phyloP scores from a whole-genome alignment of 139 green algal species.

The Picochlorum sp. region DNA sequence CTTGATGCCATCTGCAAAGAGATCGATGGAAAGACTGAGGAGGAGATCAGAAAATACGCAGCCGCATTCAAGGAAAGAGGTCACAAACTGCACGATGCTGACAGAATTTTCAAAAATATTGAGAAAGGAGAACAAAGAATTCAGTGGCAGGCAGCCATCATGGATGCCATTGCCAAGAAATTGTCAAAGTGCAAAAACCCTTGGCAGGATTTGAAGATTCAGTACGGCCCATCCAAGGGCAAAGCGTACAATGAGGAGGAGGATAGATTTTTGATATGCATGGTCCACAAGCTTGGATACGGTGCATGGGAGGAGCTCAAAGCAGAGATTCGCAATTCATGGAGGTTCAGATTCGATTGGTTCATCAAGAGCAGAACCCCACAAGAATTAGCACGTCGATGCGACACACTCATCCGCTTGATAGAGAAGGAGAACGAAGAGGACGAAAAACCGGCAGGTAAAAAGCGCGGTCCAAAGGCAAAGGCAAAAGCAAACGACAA shows the following conservation, averaged over 20 bases:
- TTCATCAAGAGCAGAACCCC: slow-evolving; percentile 97
- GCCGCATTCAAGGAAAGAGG: slow-evolving; percentile 67
- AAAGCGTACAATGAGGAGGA: slow-evolving; percentile 99
- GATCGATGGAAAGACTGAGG: slow-evolving; percentile 86
- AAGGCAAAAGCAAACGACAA: slow-evolving; percentile 4
- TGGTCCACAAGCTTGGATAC: slow-evolving; percentile 92
- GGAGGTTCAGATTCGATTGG: slow-evolving; percentile 99
- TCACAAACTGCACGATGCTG: slow-evolving; percentile 66
- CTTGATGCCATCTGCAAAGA: slow-evolving; percentile 73
- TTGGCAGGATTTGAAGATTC: slow-evolving; percentile 71
- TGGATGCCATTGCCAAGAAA: slow-evolving; percentile 82
- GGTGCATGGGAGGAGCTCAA: slow-evolving; percentile 98
- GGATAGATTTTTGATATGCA: slow-evolving; percentile 98
- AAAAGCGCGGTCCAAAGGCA: slow-evolving; percentile 14
- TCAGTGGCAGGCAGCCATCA: slow-evolving; percentile 67
- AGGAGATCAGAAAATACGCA: slow-evolving; percentile 60
- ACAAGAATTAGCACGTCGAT: slow-evolving; percentile 65
- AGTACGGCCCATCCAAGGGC: slow-evolving; percentile 94
- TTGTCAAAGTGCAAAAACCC: slow-evolving; percentile 92
- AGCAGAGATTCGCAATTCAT: slow-evolving; percentile 80
- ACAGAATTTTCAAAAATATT: slow-evolving; percentile 89
- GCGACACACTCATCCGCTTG: slow-evolving; percentile 92
- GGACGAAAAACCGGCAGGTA: slow-evolving; percentile 24
- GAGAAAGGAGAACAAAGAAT: slow-evolving; percentile 89
- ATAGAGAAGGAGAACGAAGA: slow-evolving; percentile 92